phyloP scores from a whole-genome alignment of 2,329 filamentous ascomycete species.

The Monascus ruber region DNA sequence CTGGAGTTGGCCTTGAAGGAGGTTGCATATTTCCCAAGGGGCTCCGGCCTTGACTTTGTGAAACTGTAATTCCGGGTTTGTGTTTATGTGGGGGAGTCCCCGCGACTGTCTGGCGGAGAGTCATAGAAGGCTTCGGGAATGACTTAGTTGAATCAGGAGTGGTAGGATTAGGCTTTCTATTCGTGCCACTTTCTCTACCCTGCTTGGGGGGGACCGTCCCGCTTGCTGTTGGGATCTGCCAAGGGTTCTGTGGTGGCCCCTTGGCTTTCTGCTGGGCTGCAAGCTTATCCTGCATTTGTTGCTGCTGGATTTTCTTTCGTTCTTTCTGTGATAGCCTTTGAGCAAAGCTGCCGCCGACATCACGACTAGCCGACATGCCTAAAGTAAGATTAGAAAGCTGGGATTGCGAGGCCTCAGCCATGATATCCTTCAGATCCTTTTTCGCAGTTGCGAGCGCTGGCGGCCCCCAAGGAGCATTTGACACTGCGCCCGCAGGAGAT shows the following conservation, averaged over 20 bases:
- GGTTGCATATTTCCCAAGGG: slow-evolving; percentile 9
- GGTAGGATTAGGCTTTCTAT: slow-evolving; percentile 3
- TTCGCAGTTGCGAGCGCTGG: slow-evolving; percentile 48
- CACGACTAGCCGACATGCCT: slow-evolving; percentile 37
- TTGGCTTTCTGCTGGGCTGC: slow-evolving; percentile 23
- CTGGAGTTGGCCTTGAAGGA: slow-evolving; percentile 3
- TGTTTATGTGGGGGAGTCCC: slow-evolving; percentile 26
- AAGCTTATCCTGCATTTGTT: slow-evolving; percentile 40
- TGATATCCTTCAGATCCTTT: slow-evolving; percentile 65
- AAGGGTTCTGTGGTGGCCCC: slow-evolving; percentile 40
- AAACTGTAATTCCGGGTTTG: slow-evolving; percentile 24
- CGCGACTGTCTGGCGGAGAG: slow-evolving; percentile 50
- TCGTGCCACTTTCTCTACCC: slow-evolving; percentile 29
- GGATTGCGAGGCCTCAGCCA: slow-evolving; percentile 48
- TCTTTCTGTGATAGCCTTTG: slow-evolving; percentile 82
- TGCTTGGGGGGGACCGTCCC: slow-evolving; percentile 5
- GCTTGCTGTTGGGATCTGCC: slow-evolving; percentile 43
- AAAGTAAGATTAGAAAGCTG: slow-evolving; percentile 43
- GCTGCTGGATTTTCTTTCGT: slow-evolving; percentile 69
- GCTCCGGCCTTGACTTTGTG: slow-evolving; percentile 37
- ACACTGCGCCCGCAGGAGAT: slow-evolving; percentile 15
- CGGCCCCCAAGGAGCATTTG: slow-evolving; percentile 41
- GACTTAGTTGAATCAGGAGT: slow-evolving; percentile 13
- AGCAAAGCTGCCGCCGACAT: slow-evolving; percentile 28
- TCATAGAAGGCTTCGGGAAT: slow-evolving; percentile 39